Percentiles rank a stretch among this genome's conserved stretches.
phyloP scores from a whole-genome alignment of 129 eudicot species.

The Flaveria linearis region DNA sequence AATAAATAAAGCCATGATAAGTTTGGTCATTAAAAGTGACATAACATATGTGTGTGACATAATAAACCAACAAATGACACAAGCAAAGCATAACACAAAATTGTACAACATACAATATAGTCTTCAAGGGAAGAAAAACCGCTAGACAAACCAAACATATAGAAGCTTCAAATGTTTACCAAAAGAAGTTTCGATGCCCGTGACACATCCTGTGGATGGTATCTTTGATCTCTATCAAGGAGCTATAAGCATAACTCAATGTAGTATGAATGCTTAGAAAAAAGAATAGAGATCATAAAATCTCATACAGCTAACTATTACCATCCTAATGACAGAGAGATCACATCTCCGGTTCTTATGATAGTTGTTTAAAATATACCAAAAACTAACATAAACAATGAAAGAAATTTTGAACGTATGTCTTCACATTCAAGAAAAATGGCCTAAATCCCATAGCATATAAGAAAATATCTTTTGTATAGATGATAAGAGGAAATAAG shows the following conservation, averaged over 20 bases:
- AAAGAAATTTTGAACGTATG: not conserved
- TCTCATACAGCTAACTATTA: not conserved
- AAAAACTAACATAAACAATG: not conserved
- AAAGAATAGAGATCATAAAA: not conserved
- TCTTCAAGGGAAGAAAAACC: constrained; percentile 12
- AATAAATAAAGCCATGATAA: not conserved
- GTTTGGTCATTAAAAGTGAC: not conserved
- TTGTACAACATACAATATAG: constrained; percentile 15
- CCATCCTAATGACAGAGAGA: not conserved
- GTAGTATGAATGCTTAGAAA: constrained; percentile 14
- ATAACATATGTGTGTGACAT: not conserved
- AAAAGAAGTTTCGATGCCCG: constrained; percentile 86
- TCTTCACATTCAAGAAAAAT: constrained; percentile 1
- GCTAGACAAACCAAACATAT: constrained; percentile 10
- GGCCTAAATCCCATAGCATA: not conserved
- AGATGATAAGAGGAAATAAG: not conserved
- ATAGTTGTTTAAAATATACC: constrained; percentile 5
- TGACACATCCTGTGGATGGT: constrained; percentile 92
- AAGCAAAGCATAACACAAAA: constrained; percentile 12
- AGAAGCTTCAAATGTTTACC: constrained; percentile 50
- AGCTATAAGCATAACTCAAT: constrained; percentile 31
- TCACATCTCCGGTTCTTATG: constrained; percentile 20
- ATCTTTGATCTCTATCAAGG: constrained; percentile 75
- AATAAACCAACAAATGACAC: not conserved
- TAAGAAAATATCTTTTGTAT: not conserved